phyloP scores from a whole-genome alignment of 805 yeast genomes.

The Starmerella floris region DNA sequence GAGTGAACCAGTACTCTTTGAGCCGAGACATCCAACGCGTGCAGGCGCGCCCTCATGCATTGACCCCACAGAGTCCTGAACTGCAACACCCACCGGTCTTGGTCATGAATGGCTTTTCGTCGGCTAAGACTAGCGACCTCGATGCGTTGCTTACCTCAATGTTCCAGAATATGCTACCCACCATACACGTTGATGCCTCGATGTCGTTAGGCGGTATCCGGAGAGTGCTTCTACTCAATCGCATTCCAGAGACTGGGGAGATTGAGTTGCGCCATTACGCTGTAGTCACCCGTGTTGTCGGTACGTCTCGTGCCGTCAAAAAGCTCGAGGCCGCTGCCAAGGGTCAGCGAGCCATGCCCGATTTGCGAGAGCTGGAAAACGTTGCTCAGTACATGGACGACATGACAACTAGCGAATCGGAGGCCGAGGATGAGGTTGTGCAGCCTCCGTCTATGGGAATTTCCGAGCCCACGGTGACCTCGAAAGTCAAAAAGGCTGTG shows the following conservation, averaged over 20 bases:
- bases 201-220: constrained; percentile 63
- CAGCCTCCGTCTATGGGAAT: constrained; percentile 35
- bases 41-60: constrained; percentile 65
- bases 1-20: constrained; percentile 61
- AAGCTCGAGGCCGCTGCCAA: constrained; percentile 52
- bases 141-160: constrained; percentile 78
- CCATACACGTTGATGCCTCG: constrained; percentile 64
- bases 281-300: constrained; percentile 70
- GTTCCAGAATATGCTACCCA: constrained; percentile 92
- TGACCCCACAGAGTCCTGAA: constrained; percentile 39
- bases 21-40: constrained; percentile 63
- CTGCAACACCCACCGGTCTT: constrained; percentile 65
- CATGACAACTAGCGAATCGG: constrained; percentile 80
- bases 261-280: constrained; percentile 83
- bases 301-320: constrained; percentile 55
- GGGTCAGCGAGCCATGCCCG: constrained; percentile 54
- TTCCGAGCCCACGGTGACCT: constrained; percentile 12
- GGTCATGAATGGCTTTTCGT: constrained; percentile 78
- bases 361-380: constrained; percentile 52
- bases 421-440: constrained; percentile 79
- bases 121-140: constrained; percentile 49
- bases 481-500: constrained; percentile 62
- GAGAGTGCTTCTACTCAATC: constrained; percentile 73
- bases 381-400: constrained; percentile 75
- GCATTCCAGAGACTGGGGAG: constrained; percentile 52